Evolutionary conservation across 768 basidiomycete genomes (phyloP).

Genomic region (Phlebiopsis gigantea): DNA sequence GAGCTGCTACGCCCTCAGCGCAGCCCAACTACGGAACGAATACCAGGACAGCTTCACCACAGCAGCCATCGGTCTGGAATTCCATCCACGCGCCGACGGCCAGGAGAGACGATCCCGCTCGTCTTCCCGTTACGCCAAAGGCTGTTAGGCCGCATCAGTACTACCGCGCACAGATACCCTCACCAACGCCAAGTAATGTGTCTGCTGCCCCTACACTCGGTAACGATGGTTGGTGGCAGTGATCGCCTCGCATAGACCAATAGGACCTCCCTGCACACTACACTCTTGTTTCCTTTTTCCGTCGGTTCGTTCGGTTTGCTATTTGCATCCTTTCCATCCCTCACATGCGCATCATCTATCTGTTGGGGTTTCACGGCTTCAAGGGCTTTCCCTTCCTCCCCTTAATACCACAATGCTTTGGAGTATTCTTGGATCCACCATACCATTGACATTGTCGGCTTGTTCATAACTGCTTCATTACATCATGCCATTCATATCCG

Average conservation of each 20-base stretch:
- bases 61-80: constrained; percentile 60
- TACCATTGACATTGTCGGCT: not conserved
- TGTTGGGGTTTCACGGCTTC: not conserved
- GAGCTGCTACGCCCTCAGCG: constrained; percentile 47
- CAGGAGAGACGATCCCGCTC: constrained; percentile 20
- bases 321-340: not conserved
- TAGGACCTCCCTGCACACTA: not conserved
- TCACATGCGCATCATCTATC: constrained; percentile 9
- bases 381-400: not conserved
- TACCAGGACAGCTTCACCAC: constrained; percentile 43
- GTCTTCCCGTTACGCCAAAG: constrained; percentile 23
- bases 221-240: constrained; percentile 78
- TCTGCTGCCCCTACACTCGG: constrained; percentile 66
- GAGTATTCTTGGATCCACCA: constrained; percentile 9
- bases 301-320: not conserved
- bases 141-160: constrained; percentile 22
- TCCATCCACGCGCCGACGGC: constrained; percentile 54
- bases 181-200: constrained; percentile 75
- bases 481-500: not conserved
- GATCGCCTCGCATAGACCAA: constrained; percentile 10
- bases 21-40: constrained; percentile 32
- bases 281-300: constrained; percentile 3
- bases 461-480: constrained; percentile 1
- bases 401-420: constrained; percentile 7
- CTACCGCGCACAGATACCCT: constrained; percentile 40